These are phyloP conservation scores for Arthrobotrys entomopaga DNA, from an alignment of 2,329 filamentous ascomycete genomes.

Conservation along the genomic window DNA sequence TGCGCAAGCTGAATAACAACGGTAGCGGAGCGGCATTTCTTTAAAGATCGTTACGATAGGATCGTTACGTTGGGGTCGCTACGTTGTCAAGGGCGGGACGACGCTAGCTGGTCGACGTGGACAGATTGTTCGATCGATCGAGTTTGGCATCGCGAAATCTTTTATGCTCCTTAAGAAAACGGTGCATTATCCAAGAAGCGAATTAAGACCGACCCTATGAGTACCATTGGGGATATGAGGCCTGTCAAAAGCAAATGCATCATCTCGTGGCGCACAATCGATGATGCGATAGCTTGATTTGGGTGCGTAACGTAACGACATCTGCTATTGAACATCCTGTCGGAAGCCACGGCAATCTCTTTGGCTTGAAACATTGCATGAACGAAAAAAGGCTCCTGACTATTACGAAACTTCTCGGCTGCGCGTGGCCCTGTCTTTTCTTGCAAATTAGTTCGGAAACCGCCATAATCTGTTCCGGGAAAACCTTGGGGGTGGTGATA, in stretches of 20 bases:
- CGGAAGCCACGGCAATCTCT: conserved; percentile 55
- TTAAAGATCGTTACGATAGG: background rate
- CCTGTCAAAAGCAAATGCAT: conserved; percentile 30
- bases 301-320: conserved; percentile 21
- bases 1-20: conserved; percentile 4
- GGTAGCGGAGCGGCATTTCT: conserved; percentile 20
- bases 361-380: conserved; percentile 55
- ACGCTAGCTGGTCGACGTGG: background rate
- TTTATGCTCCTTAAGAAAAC: background rate
- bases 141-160: background rate
- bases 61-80: too few relatives aligned
- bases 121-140: background rate
- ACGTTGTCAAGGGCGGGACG: background rate
- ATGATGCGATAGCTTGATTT: conserved; percentile 41
- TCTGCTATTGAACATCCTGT: conserved; percentile 12
- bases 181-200: conserved; percentile 12
- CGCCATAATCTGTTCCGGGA: conserved; percentile 50
- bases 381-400: conserved; percentile 40
- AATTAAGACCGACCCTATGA: background rate
- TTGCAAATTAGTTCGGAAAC: conserved; percentile 51
- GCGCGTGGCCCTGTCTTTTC: conserved; percentile 40
- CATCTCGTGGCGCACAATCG: conserved; percentile 46
- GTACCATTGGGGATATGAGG: background rate
- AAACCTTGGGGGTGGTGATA: conserved; percentile 49
- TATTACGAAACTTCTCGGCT: conserved; percentile 51